These are phyloP conservation scores for Tephrocybe rancida DNA, from an alignment of 768 basidiomycete genomes.

Conservation along the genomic window DNA sequence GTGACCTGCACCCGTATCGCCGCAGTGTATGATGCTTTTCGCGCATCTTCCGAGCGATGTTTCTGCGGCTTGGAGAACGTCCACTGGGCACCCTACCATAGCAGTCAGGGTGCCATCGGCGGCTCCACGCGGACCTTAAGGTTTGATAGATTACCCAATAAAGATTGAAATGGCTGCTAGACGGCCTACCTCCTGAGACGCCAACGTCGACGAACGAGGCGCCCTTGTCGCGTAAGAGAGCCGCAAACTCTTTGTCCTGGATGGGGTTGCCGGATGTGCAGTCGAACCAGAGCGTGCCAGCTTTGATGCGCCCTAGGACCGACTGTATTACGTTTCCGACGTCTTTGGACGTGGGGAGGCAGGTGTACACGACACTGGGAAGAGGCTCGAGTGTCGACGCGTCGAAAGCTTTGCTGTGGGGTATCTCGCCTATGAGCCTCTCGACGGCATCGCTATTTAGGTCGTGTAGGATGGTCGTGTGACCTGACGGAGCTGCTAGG, in stretches of 20 bases:
- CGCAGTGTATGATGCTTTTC: conserved; percentile 5
- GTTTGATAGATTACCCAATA: background rate
- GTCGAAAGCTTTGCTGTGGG: conserved; percentile 4
- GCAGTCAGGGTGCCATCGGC: conserved; percentile 6
- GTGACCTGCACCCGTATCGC: conserved; percentile 11
- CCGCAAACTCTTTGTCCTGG: conserved; percentile 2
- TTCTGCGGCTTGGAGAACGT: background rate
- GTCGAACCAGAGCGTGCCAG: conserved; percentile 12
- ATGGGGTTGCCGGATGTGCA: conserved; percentile 12
- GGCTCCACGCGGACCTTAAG: conserved; percentile 11
- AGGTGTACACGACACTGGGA: conserved; percentile 9
- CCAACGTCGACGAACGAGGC: conserved; percentile 8
- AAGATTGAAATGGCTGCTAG: background rate
- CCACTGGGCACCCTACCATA: conserved; percentile 12
- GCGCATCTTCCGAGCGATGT: background rate
- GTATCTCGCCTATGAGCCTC: background rate
- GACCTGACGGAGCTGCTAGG: conserved; percentile 1
- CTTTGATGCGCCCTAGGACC: background rate
- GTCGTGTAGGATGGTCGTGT: conserved; percentile 10
- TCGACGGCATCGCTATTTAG: background rate
- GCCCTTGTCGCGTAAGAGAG: background rate
- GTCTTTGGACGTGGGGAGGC: conserved; percentile 12
- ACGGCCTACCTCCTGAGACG: conserved; percentile 4
- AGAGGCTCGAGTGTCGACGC: background rate
- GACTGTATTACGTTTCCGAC: conserved; percentile 3